Base-by-base conservation (phyloP, 2,329 filamentous ascomycete genomes). In the Zasmidium citrigriseum region DNA sequence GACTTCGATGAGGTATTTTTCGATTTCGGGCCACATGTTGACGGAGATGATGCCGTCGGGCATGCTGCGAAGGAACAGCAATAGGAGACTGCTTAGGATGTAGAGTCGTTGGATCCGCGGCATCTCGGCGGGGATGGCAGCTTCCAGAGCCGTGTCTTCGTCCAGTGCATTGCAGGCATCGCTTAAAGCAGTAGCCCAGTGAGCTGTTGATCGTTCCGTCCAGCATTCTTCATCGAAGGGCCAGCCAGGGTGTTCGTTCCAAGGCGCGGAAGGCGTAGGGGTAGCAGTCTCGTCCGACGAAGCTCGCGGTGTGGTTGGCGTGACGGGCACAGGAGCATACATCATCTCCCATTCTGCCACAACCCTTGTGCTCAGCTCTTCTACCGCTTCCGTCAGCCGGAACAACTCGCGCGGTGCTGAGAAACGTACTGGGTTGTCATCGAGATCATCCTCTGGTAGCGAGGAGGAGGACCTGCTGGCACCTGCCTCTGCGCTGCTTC, bases 381-480 rank as follows among this genome's bases (percentile, higher is more conserved):
- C 83, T 73, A 96, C 82, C 11, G 87, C 85, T 72, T 96, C 91
- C 4, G 92, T 97, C 68, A 99, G 83, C 70, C 88, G 88, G 76
- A 96, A 96, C 9, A 98, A 81, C 73, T 97, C 93, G 60, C 90
- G 87, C 0, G 95, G 93, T 1, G 92, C 92, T 11, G 92, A 93
- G 71, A 89, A 88, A 70, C 86, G 86, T 62, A 90, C 83, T 59
- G 82, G 84, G 72, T 64, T 69, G 52, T 67, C 62, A 54, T 64
- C 62, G n/a, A 57, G 61, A 24, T 55, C 51, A n/a, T 54, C 54
- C 16, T 58, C 41, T 22, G 23, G 23, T 9, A 29, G 46, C n/a
- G 46, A 50, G 3, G 55, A 54, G 46, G 55, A 59, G 44, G 20
- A 55, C 23, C 14, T 54, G 45, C 29, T 54, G 24, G 45, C 49